Evolutionary conservation across 2,329 filamentous ascomycete species (phyloP), one percentile per base, ranked within the genome.

Genomic region (Fusarium napiforme): DNA sequence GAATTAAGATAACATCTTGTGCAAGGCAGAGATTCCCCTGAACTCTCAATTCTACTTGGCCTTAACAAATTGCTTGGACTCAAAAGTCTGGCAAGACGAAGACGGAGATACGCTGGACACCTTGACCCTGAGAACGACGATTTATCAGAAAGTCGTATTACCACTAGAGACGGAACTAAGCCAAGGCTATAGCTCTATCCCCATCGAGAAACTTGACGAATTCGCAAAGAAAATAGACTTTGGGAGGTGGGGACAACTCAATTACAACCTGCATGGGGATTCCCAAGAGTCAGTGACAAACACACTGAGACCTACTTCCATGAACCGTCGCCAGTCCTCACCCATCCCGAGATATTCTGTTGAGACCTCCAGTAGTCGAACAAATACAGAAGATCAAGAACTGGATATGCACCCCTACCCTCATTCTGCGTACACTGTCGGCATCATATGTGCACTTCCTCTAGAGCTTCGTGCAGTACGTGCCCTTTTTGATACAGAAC

Each of bases 191-290:
- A 43, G 4, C 11, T 30, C 23, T 1, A 43, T 58, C 0, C 16
- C 11, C 0, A 46, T 58, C 1, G 55, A 58, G 1, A 23, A 46
- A 0, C 40, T 58, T 11, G 55, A 58, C 5, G 18, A 21, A 3
- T 36, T 58, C 3, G 32, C 55, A 6, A 32, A 58, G 0, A 0
- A 37, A 1, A 0, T 58, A 9, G 40, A 58, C 5, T 58, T 58
- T 58, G 55, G 40, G 6, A 45, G 30, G 1, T 46, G 30, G 30
- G 30, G 40, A 30, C 11, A 47, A 0, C 16, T 9, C 23, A 16
- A n/a, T n/a, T 2, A n/a, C 1, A n/a, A 42, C 0, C 0, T 0
- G 14, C 21, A n/a, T 2, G 40, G 0, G 0, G 6, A 42, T 23
- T 23, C 14, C 4, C 21, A n/a, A 16, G 5, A n/a, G 1, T 23